Base-by-base conservation (phyloP, 305 asterid genomes). In the Caryopteris hybrid region DNA sequence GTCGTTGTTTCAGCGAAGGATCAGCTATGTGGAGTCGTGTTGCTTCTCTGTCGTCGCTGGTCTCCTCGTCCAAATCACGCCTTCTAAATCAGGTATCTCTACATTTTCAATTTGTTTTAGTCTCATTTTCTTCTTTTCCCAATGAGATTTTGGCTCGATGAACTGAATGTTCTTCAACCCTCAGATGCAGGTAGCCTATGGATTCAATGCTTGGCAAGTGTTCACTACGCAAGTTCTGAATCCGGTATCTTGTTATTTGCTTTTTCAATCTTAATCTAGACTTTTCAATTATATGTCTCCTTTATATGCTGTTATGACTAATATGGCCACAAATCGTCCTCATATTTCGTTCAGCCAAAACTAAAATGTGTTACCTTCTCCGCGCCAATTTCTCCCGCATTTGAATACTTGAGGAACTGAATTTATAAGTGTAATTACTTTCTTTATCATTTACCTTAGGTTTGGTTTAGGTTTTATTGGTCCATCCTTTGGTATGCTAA, bases 21-120 rank as follows among this genome's bases (percentile, higher is more conserved):
- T 61, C 79, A 51, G 81, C 68, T 73, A 91, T 91, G 97, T 88
- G 95, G 96, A 74, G 89, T 86, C 95, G 93, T 61, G 77, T 73
- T 42, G 71, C 74, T 68, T 81, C 87, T 68, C 79, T 81, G 8
- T 83, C 85, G 72, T 77, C 78, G 57, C 73, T 83, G 53, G 41
- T 81, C 76, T 82, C 81, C 65, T 71, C 85, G 18, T 74, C 85
- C 42, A 81, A 77, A 68, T 75, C 81, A 61, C 77, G 84, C 46
- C 77, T 76, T 61, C 81, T 76, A 39, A 73, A 80, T 76, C 92
- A 83, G 80, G 97, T 83, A 76, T 41, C 16, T 41, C 34, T 1
- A n/a, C 53, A 60, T 48, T 68, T 36, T 22, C 70, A 3, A 11
- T 54, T 54, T 56, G 16, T 25, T 7, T 41, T 13, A 12, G 29